Percentiles rank a stretch among this genome's conserved stretches.
Evolutionary conservation across 2,329 filamentous ascomycete genomes (phyloP).

Genomic region (Huntiella abstrusa): DNA sequence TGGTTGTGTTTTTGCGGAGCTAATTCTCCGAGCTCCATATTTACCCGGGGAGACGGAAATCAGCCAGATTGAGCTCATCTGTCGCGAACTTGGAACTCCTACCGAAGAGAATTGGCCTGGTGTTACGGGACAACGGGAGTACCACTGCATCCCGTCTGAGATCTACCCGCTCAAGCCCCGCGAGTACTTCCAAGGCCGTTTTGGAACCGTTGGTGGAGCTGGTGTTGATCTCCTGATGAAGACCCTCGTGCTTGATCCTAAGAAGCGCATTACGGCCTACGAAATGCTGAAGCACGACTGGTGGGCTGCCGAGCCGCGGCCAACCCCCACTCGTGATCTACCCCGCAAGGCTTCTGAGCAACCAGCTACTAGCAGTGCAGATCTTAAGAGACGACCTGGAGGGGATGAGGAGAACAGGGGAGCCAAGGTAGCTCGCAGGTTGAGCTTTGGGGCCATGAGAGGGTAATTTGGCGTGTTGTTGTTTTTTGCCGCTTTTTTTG

Average conservation of each 20-base stretch:
- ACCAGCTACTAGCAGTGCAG: conserved; percentile 45
- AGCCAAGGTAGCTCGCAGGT: conserved; percentile 61
- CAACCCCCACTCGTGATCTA: conserved; percentile 63
- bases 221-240: conserved; percentile 78
- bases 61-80: conserved; percentile 70
- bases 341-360: conserved; percentile 57
- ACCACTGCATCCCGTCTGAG: conserved; percentile 45
- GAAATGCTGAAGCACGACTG: conserved; percentile 67
- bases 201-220: conserved; percentile 60
- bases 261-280: conserved; percentile 57
- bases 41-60: conserved; percentile 71
- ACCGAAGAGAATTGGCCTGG: conserved; percentile 93
- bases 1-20: conserved; percentile 80
- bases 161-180: conserved; percentile 41
- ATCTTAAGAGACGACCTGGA: conserved; percentile 52
- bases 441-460: conserved; percentile 45
- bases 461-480: background rate
- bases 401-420: conserved; percentile 47
- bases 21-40: conserved; percentile 66
- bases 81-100: conserved; percentile 70
- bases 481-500: background rate
- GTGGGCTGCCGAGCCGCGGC: conserved; percentile 70
- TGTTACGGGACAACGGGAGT: conserved; percentile 61
- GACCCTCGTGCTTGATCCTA: conserved; percentile 74
- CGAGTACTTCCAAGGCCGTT: conserved; percentile 56